Conservation (phyloP, 495 filamentous ascomycete genomes). For the Astrothelium macrocarpum region DNA sequence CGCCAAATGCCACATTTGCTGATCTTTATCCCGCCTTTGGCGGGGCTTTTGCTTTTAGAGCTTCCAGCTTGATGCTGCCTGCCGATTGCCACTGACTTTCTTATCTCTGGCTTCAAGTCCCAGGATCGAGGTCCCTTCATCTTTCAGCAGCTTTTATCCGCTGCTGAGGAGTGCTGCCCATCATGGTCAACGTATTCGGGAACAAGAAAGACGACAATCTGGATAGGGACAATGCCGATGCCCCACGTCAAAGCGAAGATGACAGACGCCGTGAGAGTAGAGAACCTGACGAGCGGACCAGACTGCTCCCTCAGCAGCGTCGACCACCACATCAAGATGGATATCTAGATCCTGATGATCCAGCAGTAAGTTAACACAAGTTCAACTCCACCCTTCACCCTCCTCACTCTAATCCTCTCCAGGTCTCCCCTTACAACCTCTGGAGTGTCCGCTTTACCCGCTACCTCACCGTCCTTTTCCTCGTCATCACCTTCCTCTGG, state of each 20-base stretch:
- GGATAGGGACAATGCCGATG: slow-evolving; percentile 25
- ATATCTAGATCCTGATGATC: slow-evolving; percentile 86
- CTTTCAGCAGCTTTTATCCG: neutral
- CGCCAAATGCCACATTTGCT: neutral
- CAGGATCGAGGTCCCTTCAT: neutral
- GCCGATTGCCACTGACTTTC: neutral
- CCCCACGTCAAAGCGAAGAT: slow-evolving; percentile 9
- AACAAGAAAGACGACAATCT: slow-evolving; percentile 11
- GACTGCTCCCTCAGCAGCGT: slow-evolving; percentile 47
- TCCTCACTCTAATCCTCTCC: neutral
- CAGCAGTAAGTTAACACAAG: slow-evolving; percentile 52
- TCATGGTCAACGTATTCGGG: neutral
- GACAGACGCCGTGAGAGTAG: slow-evolving; percentile 13
- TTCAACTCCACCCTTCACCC: neutral
- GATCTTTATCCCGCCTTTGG: slow-evolving; percentile 1
- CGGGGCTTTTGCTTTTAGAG: neutral
- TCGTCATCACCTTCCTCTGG: slow-evolving; percentile 72
- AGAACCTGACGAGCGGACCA: slow-evolving; percentile 62
- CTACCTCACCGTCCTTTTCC: slow-evolving; percentile 61
- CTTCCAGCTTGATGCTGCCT: neutral
- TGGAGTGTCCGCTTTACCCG: slow-evolving; percentile 75
- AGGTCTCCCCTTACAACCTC: slow-evolving; percentile 94
- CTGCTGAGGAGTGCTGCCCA: neutral
- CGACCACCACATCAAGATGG: slow-evolving; percentile 42
- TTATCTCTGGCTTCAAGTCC: neutral